Conservation (phyloP, 139 green algal genomes). For the Desmodesmus armatus region DNA sequence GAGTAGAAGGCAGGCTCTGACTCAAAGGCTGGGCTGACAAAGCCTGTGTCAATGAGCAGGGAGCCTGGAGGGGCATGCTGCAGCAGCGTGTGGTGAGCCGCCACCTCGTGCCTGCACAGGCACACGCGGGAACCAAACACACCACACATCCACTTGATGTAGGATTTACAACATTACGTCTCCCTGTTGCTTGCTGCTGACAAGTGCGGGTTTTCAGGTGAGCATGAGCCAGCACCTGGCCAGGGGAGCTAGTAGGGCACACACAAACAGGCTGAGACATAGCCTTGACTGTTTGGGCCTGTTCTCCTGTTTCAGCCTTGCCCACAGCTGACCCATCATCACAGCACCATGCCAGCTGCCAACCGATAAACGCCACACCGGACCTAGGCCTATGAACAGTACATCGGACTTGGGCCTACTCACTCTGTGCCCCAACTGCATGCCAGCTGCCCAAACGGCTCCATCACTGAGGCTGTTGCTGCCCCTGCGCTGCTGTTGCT, state of each 20-base stretch:
- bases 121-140: neutral
- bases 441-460: too few relatives aligned
- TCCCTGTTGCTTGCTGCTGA: neutral
- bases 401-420: too few relatives aligned
- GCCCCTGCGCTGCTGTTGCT: too few relatives aligned
- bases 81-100: constrained; percentile 17
- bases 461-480: too few relatives aligned
- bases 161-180: neutral
- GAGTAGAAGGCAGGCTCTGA: neutral
- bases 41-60: constrained; percentile 12
- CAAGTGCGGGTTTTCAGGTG: neutral
- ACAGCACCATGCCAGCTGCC: too few relatives aligned
- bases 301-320: too few relatives aligned
- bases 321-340: too few relatives aligned
- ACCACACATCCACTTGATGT: too few relatives aligned
- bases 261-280: too few relatives aligned
- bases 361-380: too few relatives aligned
- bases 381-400: too few relatives aligned
- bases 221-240: neutral
- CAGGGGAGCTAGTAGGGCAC: neutral
- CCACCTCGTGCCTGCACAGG: neutral
- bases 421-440: too few relatives aligned
- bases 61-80: neutral
- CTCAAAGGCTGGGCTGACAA: neutral
- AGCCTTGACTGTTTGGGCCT: neutral